Evolutionary conservation across 345 rosid genomes (phyloP).

Genomic region (Draba incana): DNA sequence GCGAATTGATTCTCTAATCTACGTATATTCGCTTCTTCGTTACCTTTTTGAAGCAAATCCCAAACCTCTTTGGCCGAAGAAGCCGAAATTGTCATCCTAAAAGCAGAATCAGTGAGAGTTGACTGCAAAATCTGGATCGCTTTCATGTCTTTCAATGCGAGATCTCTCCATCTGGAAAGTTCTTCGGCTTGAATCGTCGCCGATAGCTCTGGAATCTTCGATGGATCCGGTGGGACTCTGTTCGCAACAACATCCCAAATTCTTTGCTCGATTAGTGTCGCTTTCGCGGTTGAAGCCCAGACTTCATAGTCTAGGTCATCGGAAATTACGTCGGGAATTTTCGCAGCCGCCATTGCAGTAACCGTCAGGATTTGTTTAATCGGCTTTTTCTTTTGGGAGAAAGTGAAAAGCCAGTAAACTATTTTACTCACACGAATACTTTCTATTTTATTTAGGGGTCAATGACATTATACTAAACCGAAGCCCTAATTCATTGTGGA

Average conservation of each 20-base stretch:
- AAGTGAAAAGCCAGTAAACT: no score
- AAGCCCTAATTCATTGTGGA: no score
- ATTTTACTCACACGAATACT: no score
- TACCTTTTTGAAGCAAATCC: constrained; percentile 23
- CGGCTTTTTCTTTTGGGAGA: no score
- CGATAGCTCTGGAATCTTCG: constrained; percentile 1
- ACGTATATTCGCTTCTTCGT: constrained; percentile 3
- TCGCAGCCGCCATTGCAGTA: no score
- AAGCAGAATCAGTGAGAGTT: constrained; percentile 5
- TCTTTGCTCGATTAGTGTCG: neutral
- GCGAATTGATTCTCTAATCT: constrained; percentile 31
- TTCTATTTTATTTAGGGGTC: no score
- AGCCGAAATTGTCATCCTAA: constrained; percentile 15
- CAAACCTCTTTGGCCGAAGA: constrained; percentile 30
- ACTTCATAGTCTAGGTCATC: constrained; percentile 1
- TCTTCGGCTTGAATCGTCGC: constrained; percentile 15
- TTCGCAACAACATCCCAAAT: constrained; percentile 26
- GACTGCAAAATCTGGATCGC: constrained; percentile 30
- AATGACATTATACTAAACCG: no score
- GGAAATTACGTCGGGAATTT: no score
- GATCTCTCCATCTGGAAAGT: constrained; percentile 27
- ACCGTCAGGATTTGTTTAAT: no score
- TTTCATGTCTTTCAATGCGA: constrained; percentile 19
- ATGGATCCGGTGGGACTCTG: constrained; percentile 31
- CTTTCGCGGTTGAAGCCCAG: constrained; percentile 22